Evolutionary conservation across 2,329 filamentous ascomycete species (phyloP), one percentile per base, ranked within the genome.

Genomic region (Diaporthe helianthi): DNA sequence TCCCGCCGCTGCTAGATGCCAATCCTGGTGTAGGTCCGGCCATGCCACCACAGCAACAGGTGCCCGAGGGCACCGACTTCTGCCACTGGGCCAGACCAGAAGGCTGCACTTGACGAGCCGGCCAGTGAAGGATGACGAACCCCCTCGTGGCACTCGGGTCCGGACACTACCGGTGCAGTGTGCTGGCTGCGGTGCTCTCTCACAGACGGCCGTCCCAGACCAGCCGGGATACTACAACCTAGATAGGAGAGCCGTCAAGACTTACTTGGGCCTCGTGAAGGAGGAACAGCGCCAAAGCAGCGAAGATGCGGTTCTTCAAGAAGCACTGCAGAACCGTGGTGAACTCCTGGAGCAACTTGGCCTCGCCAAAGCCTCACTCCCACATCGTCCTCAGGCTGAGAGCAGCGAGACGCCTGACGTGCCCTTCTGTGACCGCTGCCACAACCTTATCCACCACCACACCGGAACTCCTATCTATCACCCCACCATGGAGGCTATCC

Each of bases 351-450:
- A 82, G 71, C 77, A 79, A 68, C 80, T 85, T 26, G 86, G 85
- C 1, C 75, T 88, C 63, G 76, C 84, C 17, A 78, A 78, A 24
- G 75, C 77, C 2, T n/a, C 51, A 53, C 82, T 51, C 10, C 65
- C 65, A 41, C 26, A 46, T 19, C 55, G 54, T 36, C 33, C 66
- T 15, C 44, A 7, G 33, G 13, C n/a, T 22, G 55, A 60, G 46
- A 22, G 31, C n/a, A 22, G n/a, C 26, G 19, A 77, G 47, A 36
- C 44, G 51, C 71, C 76, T 2, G 82, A 82, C 68, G 75, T 81
- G 3, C 92, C 92, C 1, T 80, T 97, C 8, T 99, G 96, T 80
- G 92, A 96, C 74, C 89, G 96, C 75, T 99, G 96, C 76, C 94
- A 98, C 78, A 86, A 89, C 41, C 84, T 99, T 31, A 79, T 91